Evolutionary conservation across 2,329 filamentous ascomycete species (phyloP), one percentile per base, ranked within the genome.

Genomic region (Trichoderma sp.): DNA sequence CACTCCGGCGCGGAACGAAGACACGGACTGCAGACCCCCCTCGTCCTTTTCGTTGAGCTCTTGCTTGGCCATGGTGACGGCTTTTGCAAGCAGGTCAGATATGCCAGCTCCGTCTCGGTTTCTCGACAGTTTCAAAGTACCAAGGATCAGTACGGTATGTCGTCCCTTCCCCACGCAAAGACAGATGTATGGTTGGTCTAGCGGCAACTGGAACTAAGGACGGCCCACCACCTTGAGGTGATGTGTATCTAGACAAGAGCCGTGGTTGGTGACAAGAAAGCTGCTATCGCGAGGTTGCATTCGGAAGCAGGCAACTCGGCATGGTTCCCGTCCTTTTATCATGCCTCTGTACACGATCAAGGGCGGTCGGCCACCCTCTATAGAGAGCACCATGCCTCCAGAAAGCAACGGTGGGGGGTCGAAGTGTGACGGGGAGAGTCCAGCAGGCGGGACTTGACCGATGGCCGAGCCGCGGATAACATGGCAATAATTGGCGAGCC

Each of bases 21-120:
- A 60, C n/a, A 65, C 63, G 12, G 63, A 50, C 14, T 57, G 51
- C 45, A 64, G 43, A n/a, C 34, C 30, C 19, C 61, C 28, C 21
- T 64, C 43, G 34, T 57, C 52, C 61, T 64, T 64, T 5, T 64
- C 61, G 24, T 64, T 57, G 43, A 30, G 10, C 45, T 64, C 60
- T 19, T 24, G 50, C 21, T 45, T 19, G 14, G 26, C 41, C 41
- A 63, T 47, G 60, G 21, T 52, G 39, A 44, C 43, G 34, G 12
- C 12, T 12, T 47, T 30, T 39, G 10, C 28, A 7, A 5, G 26
- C 24, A 21, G 39, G 24, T 24, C 7, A 52, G 7, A 45, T 30
- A 24, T 39, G 58, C 15, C 9, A 21, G 48, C 12, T 52, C n/a
- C n/a, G 58, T 62, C 58, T 54, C 17, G 17, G 48, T 2, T 52